These are phyloP conservation scores for Colletotrichum navitas DNA, from an alignment of 2,329 filamentous ascomycete genomes.

Conservation along the genomic window DNA sequence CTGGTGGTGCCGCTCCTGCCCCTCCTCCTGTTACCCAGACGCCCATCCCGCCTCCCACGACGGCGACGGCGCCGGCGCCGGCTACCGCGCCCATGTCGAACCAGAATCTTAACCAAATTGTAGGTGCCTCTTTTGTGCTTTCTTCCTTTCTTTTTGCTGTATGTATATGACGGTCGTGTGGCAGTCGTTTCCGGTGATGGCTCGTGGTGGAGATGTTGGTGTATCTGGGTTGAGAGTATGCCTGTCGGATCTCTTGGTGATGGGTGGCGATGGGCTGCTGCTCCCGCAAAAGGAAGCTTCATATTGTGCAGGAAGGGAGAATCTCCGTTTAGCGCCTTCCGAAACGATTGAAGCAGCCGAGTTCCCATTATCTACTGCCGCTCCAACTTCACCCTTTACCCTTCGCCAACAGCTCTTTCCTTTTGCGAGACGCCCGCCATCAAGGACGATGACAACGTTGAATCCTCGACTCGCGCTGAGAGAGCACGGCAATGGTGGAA, in stretches of 20 bases:
- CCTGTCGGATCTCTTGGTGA: neutral
- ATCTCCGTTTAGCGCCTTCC: neutral
- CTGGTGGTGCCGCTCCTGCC: conserved; percentile 47
- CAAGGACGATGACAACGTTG: neutral
- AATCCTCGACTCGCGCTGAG: neutral
- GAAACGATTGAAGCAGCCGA: neutral
- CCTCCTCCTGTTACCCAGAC: conserved; percentile 48
- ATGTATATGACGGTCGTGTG: neutral
- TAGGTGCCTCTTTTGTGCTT: conserved; percentile 63
- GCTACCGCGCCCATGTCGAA: conserved; percentile 72
- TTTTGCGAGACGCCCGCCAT: neutral
- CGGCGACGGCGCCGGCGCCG: conserved; percentile 43
- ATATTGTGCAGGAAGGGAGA: neutral
- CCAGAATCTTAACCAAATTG: conserved; percentile 95
- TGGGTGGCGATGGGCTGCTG: neutral
- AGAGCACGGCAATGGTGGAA: too few relatives aligned
- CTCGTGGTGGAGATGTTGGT: neutral
- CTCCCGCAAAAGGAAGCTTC: neutral
- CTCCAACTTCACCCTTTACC: conserved; percentile 8
- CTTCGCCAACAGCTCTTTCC: neutral
- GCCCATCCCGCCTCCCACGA: conserved; percentile 42
- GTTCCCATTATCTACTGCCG: neutral
- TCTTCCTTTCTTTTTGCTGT: neutral
- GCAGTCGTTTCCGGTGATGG: neutral
- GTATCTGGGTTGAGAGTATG: neutral